Conservation (phyloP, 2,329 filamentous ascomycete genomes). For the Biscogniauxia sp. region DNA sequence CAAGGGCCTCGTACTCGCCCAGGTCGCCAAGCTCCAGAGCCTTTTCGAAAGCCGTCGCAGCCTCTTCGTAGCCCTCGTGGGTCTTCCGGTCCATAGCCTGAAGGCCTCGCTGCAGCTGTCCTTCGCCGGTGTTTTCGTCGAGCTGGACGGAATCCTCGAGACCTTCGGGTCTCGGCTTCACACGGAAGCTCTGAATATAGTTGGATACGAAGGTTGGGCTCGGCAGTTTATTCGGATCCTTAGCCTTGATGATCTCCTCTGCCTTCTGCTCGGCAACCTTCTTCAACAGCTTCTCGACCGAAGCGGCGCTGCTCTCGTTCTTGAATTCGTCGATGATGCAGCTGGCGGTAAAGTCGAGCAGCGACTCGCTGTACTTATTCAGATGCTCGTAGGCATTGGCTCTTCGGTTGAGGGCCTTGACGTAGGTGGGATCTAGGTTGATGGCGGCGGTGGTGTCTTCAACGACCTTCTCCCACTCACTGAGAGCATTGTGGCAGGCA, state of each 20-base stretch:
- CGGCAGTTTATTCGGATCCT: conserved; percentile 83
- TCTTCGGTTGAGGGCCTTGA: conserved; percentile 95
- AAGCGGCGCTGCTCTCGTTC: conserved; percentile 82
- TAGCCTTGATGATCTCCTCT: conserved; percentile 78
- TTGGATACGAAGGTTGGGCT: conserved; percentile 97
- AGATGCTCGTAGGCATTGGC: conserved; percentile 96
- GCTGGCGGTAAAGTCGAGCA: conserved; percentile 96
- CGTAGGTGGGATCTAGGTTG: conserved; percentile 89
- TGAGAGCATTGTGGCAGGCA: conserved; percentile 92
- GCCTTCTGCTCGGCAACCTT: conserved; percentile 95
- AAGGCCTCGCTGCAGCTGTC: conserved; percentile 80
- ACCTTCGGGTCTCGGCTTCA: conserved; percentile 73
- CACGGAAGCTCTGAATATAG: conserved; percentile 97
- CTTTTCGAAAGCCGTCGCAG: conserved; percentile 80
- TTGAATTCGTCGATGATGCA: conserved; percentile 98
- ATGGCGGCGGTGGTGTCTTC: conserved; percentile 96
- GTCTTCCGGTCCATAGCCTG: conserved; percentile 81
- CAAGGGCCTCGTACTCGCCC: conserved; percentile 80
- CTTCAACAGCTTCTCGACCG: conserved; percentile 91
- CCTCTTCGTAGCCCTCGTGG: conserved; percentile 87
- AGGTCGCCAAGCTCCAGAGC: conserved; percentile 80
- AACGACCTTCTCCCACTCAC: conserved; percentile 92
- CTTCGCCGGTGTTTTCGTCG: conserved; percentile 74
- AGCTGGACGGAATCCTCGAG: conserved; percentile 81
- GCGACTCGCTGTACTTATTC: conserved; percentile 85